phyloP scores from a whole-genome alignment of 345 rosid genomes.

The Carallia brachiata region DNA sequence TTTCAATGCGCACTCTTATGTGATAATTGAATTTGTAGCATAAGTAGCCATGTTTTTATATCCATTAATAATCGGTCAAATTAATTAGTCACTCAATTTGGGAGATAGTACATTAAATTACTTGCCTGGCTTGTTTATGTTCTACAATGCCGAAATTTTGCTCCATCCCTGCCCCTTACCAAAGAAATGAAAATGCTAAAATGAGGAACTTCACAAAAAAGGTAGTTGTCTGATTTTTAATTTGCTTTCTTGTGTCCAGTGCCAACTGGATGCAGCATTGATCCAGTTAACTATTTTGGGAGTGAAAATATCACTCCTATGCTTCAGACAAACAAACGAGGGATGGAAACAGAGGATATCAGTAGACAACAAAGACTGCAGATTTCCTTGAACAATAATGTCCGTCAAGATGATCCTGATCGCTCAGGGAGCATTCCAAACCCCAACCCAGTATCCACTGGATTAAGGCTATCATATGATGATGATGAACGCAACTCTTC shows the following conservation, averaged over 20 bases:
- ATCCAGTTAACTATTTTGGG: conserved; percentile 67
- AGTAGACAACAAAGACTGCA: conserved; percentile 66
- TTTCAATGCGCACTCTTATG: too few relatives aligned
- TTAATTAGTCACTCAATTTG: too few relatives aligned
- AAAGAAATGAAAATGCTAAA: not conserved
- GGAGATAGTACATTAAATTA: too few relatives aligned
- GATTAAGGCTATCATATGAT: conserved; percentile 73
- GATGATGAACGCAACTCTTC: conserved; percentile 81
- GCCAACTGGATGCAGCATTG: conserved; percentile 55
- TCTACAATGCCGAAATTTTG: too few relatives aligned
- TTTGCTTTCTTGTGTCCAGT: conserved; percentile 25
- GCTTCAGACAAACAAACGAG: conserved; percentile 47
- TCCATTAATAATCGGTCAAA: too few relatives aligned
- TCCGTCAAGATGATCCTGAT: conserved; percentile 55
- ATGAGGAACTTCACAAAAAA: not conserved
- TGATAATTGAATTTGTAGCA: too few relatives aligned
- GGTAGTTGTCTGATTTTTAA: conserved; percentile 8
- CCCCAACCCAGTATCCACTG: conserved; percentile 72
- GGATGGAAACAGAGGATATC: conserved; percentile 53
- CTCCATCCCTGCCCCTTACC: too few relatives aligned
- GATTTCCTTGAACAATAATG: conserved; percentile 54
- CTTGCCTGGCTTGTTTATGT: too few relatives aligned
- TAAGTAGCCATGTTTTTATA: too few relatives aligned
- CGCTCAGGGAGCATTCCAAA: conserved; percentile 47
- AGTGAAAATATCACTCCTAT: conserved; percentile 52